phyloP scores from a whole-genome alignment of 2,329 filamentous ascomycete genomes.

The Bipolaris oryzae region DNA sequence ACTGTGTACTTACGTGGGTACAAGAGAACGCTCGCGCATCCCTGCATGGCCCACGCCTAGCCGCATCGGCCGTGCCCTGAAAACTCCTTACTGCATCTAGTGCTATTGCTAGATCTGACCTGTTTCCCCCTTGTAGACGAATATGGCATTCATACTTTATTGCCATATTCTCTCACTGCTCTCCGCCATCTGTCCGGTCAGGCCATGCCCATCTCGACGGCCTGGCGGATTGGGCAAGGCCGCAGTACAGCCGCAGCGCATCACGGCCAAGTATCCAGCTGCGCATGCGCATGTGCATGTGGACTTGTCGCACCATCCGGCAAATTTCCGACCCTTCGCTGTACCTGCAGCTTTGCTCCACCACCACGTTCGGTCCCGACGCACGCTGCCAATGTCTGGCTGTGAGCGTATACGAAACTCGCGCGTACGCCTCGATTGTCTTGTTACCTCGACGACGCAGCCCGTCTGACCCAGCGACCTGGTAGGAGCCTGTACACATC shows the following conservation, averaged over 20 bases:
- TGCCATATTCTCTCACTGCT: background rate
- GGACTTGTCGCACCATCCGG: conserved; percentile 14
- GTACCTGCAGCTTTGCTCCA: conserved; percentile 3
- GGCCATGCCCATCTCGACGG: background rate
- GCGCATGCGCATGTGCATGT: conserved; percentile 4
- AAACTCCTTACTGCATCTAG: background rate
- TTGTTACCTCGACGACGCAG: background rate
- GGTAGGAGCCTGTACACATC: background rate
- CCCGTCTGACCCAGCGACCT: background rate
- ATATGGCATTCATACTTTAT: conserved; percentile 1
- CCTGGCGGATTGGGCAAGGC: background rate
- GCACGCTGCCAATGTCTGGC: background rate
- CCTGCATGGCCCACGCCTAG: background rate
- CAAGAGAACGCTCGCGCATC: background rate
- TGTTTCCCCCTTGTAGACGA: background rate
- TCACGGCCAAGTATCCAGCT: background rate
- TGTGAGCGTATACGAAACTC: background rate
- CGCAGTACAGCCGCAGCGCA: conserved; percentile 4
- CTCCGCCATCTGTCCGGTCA: background rate
- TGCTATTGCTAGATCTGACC: background rate
- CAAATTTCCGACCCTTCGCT: background rate
- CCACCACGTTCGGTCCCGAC: background rate
- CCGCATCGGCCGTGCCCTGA: background rate
- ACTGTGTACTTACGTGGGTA: background rate
- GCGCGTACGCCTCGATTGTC: background rate